Conservation (phyloP, 2,329 filamentous ascomycete species). For the Diaporthe citriasiana region DNA sequence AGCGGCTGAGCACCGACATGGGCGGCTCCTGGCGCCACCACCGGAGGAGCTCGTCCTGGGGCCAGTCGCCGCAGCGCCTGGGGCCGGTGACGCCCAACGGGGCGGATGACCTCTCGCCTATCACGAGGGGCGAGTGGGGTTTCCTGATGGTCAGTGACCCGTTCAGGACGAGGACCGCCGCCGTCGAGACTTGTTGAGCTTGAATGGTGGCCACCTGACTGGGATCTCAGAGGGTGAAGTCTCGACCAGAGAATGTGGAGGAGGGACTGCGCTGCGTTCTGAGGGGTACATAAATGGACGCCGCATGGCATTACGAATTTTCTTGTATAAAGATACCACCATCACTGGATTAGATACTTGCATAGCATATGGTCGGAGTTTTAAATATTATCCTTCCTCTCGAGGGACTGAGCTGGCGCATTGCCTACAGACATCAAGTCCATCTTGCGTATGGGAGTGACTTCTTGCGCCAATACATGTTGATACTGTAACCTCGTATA, state of each 20-base stretch:
- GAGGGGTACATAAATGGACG: too few relatives aligned
- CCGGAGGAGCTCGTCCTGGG: constrained; percentile 36
- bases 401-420: background rate
- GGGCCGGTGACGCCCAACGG: constrained; percentile 71
- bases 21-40: constrained; percentile 22
- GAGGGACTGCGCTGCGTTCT: background rate
- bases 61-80: constrained; percentile 45
- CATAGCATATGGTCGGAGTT: constrained; percentile 14
- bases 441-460: background rate
- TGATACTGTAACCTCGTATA: background rate
- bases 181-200: constrained; percentile 65
- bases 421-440: too few relatives aligned
- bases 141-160: constrained; percentile 68
- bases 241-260: too few relatives aligned
- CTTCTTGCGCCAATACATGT: background rate
- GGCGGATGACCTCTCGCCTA: constrained; percentile 74
- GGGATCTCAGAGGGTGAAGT: background rate
- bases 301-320: background rate
- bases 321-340: constrained; percentile 31
- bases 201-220: background rate
- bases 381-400: background rate
- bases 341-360: constrained; percentile 31
- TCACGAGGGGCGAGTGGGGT: constrained; percentile 74
- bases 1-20: background rate
- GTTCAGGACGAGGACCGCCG: constrained; percentile 61